Percentiles rank a stretch among this genome's conserved stretches.
phyloP scores from a whole-genome alignment of 805 yeast species.

The Priceomyces melissophilus region DNA sequence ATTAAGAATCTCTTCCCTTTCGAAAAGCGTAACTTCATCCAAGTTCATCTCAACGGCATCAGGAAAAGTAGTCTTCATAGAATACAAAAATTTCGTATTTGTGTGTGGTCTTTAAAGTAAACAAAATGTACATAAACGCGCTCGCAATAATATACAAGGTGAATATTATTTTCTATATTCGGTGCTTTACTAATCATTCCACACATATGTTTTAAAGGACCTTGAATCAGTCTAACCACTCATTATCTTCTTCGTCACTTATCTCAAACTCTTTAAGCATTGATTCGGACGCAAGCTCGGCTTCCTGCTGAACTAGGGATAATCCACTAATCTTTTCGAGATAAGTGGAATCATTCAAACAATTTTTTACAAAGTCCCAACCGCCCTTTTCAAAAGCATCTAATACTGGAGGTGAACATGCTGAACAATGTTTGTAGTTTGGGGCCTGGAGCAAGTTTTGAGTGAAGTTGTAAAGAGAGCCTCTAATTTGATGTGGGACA shows the following conservation, averaged over 20 bases:
- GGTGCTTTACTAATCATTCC: no score
- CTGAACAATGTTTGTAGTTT: constrained; percentile 78
- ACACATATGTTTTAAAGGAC: no score
- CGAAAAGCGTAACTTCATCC: constrained; percentile 17
- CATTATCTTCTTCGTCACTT: constrained; percentile 29
- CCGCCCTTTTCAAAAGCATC: constrained; percentile 49
- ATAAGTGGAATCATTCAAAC: constrained; percentile 62
- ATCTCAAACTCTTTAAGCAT: constrained; percentile 23
- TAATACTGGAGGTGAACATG: constrained; percentile 67
- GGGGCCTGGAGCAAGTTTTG: constrained; percentile 67
- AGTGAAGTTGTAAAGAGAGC: constrained; percentile 67
- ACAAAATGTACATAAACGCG: no score
- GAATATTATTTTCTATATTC: no score
- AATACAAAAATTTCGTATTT: no score
- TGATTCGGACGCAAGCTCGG: constrained; percentile 48
- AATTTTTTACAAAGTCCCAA: constrained; percentile 78
- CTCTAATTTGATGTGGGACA: constrained; percentile 88
- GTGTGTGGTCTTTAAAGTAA: no score
- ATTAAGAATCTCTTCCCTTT: constrained; percentile 12
- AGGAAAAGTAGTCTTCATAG: background rate
- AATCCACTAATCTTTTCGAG: constrained; percentile 82
- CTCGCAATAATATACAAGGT: no score
- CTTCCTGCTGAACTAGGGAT: constrained; percentile 64
- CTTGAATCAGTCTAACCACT: constrained; percentile 13
- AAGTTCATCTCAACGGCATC: background rate